Evolutionary conservation across 495 filamentous ascomycete genomes (phyloP), one percentile per base, ranked within the genome.

Genomic region (Aspergillus baeticus): DNA sequence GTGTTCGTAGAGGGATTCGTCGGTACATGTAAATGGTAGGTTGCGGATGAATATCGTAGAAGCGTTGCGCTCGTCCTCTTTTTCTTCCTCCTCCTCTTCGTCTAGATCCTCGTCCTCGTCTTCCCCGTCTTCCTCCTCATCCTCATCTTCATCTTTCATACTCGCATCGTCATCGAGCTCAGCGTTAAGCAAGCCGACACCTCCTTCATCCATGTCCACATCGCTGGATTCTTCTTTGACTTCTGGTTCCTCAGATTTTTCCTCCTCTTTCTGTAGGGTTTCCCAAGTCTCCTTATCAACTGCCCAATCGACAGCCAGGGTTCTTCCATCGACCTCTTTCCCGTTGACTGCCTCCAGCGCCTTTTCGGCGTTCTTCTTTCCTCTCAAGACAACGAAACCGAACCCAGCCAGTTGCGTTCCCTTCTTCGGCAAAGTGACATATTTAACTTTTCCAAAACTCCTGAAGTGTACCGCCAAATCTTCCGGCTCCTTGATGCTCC

Each of bases 21-120:
- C 91, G 21, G 86, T 85, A 31, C 81, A 83, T 13, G 88, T 87
- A 69, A 95, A 99, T 1, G 94, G 92, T 20, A 99, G 77, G 65
- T 99, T 99, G 55, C 94, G 90, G 62, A 98, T 82, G 76, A 99
- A 99, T 36, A 97, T 71, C 0, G 92, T 96, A 10, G 82, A 82
- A 3, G 78, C 80, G 59, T 87, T 87, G 82, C 84, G 59, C 57
- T 71, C 65, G 55, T 75, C 69, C 55, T 77, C 73, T 45, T 78
- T 71, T 29, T 77, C 78, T 35, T 79, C 77, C 31, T 82, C 78
- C 17, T 81, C 77, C 0, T 73, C 69, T 8, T 76, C 77, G 10
- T 80, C 75, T 3, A 79, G 70, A 10, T 81, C 75, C 2, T 77
- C 64, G 44, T 73, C 63, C 2, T 55, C 60, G 10, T 58, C 60